These are phyloP conservation scores for Talaromyces thailandensis DNA, from an alignment of 495 filamentous ascomycete species.

Conservation along the genomic window DNA sequence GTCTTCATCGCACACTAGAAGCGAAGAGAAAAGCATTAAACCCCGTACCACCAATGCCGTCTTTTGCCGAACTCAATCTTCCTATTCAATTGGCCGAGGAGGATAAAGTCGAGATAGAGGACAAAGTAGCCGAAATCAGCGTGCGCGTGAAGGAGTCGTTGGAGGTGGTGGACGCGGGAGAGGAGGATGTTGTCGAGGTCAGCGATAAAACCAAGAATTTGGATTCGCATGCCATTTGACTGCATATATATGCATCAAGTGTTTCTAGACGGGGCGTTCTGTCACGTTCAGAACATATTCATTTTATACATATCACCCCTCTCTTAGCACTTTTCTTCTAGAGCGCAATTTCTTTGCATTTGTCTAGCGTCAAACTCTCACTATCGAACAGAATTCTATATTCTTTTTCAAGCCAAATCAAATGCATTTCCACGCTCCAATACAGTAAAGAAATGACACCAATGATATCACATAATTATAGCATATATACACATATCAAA, in stretches of 20 bases:
- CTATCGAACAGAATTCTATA: not conserved
- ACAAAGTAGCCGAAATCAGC: slow-evolving; percentile 7
- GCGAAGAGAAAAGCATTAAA: slow-evolving; percentile 51
- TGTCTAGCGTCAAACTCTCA: not conserved
- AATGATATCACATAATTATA: not conserved
- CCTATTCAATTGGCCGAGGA: slow-evolving; percentile 46
- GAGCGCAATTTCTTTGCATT: not conserved
- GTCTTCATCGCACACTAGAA: slow-evolving; percentile 63
- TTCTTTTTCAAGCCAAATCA: not conserved
- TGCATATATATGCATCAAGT: not conserved
- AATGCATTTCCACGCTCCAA: not conserved
- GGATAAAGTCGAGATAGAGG: slow-evolving; percentile 15
- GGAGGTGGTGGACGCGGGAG: not conserved
- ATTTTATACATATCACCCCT: not conserved
- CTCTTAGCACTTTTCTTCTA: not conserved
- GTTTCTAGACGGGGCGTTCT: not conserved
- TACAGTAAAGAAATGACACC: not conserved
- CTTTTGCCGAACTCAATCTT: slow-evolving; percentile 53
- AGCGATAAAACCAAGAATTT: not conserved
- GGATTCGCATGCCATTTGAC: not conserved
- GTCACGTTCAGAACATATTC: not conserved
- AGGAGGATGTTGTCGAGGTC: not conserved
- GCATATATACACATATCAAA: not conserved
- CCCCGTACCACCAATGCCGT: slow-evolving; percentile 61
- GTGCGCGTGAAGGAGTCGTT: not conserved